Evolutionary conservation across 306 rosid species (phyloP), one percentile per base, ranked within the genome.

Genomic region (Malus orientalis): DNA sequence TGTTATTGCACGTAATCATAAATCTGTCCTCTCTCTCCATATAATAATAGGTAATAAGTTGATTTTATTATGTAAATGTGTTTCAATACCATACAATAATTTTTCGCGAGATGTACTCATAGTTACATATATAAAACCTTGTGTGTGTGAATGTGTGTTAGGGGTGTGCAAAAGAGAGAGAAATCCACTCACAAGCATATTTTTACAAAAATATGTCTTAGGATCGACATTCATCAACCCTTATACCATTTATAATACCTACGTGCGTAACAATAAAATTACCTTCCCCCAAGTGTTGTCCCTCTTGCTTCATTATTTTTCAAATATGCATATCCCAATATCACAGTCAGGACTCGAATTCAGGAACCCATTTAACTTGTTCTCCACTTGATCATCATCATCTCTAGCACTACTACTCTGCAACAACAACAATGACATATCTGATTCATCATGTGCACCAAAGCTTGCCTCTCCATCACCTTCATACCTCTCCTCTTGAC

Each of bases 311-410:
- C 44, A 58, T 86, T 76, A 89, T 75, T 92, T 92, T 75, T 95
- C 98, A 84, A 95, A 95, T 78, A 92, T 78, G 90, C 99, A 95
- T 77, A 95, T 90, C 75, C 99, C 99, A 84, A 92, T 82, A 79
- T 89, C 99, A 83, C 90, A 82, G 70, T 90, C 98, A 6, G 87
- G 85, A 54, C 67, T 84, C 51, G 90, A 67, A 72, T 69, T 94
- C 19, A 90, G 79, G 80, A 92, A 89, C 22, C 87, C 88, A 78
- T 85, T 91, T 62, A 91, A 76, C 83, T 82, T 84, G 69, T 70
- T 78, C 78, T 66, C 87, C 30, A 8, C 29, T 4, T 60, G 66
- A 13, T 83, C 89, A 79, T 85, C 88, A 74, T 85, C 88, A 69
- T 78, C 78, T 47, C 83, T 62, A 63, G 84, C 72, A 62, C 67